Conservation (phyloP, 306 rosid species). For the Casuarina cunninghamiana region DNA sequence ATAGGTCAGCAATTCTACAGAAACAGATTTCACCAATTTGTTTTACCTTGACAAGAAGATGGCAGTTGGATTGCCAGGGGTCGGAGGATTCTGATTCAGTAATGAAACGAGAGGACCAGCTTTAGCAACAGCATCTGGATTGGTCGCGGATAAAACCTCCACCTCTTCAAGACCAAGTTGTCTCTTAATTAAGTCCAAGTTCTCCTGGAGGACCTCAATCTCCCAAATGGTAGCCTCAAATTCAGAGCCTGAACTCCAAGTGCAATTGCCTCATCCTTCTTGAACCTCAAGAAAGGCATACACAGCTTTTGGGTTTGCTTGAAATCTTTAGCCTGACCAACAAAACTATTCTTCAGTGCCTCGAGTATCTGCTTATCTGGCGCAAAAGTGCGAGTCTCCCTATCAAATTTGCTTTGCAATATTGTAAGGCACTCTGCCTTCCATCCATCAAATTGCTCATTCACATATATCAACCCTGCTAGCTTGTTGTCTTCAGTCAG, state of each 20-base stretch:
- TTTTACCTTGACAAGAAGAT: slow-evolving; percentile 56
- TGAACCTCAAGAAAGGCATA: slow-evolving; percentile 87
- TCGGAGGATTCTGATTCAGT: slow-evolving; percentile 75
- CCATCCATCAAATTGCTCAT: slow-evolving; percentile 85
- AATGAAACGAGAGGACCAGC: slow-evolving; percentile 64
- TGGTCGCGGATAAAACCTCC: slow-evolving; percentile 60
- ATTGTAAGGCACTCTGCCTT: slow-evolving; percentile 78
- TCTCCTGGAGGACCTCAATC: slow-evolving; percentile 72
- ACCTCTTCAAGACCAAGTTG: slow-evolving; percentile 77
- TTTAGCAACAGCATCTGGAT: slow-evolving; percentile 53
- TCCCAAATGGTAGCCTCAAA: slow-evolving; percentile 80
- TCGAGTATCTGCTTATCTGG: slow-evolving; percentile 59
- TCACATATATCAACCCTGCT: slow-evolving; percentile 66
- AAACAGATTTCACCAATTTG: background rate
- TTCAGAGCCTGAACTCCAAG: slow-evolving; percentile 76
- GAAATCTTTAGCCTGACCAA: slow-evolving; percentile 58
- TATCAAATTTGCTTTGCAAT: slow-evolving; percentile 59
- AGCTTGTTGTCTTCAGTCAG: slow-evolving; percentile 47
- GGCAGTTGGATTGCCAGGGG: slow-evolving; percentile 89
- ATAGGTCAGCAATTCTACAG: background rate
- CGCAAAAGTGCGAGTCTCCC: slow-evolving; percentile 42
- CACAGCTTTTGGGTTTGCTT: slow-evolving; percentile 69
- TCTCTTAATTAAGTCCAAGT: slow-evolving; percentile 75
- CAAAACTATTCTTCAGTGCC: slow-evolving; percentile 59
- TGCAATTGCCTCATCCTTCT: slow-evolving; percentile 68